Evolutionary conservation across 768 basidiomycete genomes (phyloP), one percentile per base, ranked within the genome.

Genomic region (Boletus rex-veris): DNA sequence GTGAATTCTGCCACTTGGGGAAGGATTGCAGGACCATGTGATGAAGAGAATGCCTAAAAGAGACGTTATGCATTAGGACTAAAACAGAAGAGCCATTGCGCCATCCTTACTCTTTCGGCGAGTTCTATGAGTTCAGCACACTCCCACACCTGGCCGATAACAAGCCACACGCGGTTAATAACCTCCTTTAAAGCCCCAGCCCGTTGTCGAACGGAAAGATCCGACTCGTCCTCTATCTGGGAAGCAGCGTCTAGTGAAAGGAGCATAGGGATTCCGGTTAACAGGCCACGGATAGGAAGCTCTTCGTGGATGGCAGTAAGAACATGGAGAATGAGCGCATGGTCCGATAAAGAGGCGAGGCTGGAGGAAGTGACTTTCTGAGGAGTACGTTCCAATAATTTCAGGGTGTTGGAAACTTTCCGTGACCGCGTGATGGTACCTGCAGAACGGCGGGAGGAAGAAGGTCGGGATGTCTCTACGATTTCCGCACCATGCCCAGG

Each of bases 201-300:
- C 54, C 83, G 81, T 57, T 74, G 74, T 19, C 71, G 64, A 26
- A 64, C 66, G n/a, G 69, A 67, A 42, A 64, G 49, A 54, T 80
- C 75, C 31, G 73, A 69, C 11, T 64, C 63, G 16, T 75, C 73
- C n/a, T 75, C 74, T 26, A 75, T 60, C 33, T 75, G 74, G 4
- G 80, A 72, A 10, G 80, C 80, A 7, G 62, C 68, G 51, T 90
- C 82, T 46, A 96, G 68, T 2, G 89, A 84, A n/a, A 91, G 65
- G 26, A 97, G 70, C 90, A 97, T 93, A 5, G 94, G 93, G 33
- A 91, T 71, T 19, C 92, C 90, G 3, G 84, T 83, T 16, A 93
- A 71, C 38, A 96, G 61, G 3, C 84, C 88, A 39, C 86, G 82
- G 26, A 86, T 72, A 1, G 94, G 92, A n/a, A 90, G 68, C 46